Base-by-base conservation (phyloP, 2,329 filamentous ascomycete genomes). In the Aspergillus sp. region DNA sequence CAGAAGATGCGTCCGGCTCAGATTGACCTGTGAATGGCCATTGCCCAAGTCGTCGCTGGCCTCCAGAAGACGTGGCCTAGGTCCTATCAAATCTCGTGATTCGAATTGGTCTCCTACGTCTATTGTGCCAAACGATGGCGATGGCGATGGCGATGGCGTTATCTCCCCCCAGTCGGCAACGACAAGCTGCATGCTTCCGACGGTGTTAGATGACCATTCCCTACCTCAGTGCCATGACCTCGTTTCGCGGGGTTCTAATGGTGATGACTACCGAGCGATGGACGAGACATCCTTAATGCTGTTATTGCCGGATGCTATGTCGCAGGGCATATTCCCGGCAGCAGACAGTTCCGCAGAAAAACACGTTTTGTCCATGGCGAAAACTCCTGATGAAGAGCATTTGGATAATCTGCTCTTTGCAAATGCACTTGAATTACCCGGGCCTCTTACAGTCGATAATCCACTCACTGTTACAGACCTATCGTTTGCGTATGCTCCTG, bases 61-160 rank as follows among this genome's bases (percentile, higher is more conserved):
- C 11, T 51, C 54, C 34, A 51, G 58, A 13, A 47, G 55, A 38
- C 41, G 58, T 30, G 58, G 58, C 8, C 48, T 57, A 13, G 55
- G 58, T 3, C 58, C 58, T 4, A 52, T 60, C n/a, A 60, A 60
- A 45, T 36, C 57, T 43, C 42, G 48, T 6, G 13, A 55, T 32
- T 20, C 26, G 24, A 26, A 34, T 18, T 60, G 55, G 58, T 43
- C 47, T 12, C 58, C 58, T 3, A 32, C 48, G 1, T 44, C 50
- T 11, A 60, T 60, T 20, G 20, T 52, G 3, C 51, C 58, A 6
- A 52, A 42, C 3, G 18, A 17, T n/a, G 12, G 18, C 9, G 20
- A 48, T 4, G 5, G 13, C 3, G 18, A 17, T n/a, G 12, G 18
- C 9, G 20, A 48, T 4, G 5, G 13, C 3, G 9, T 30, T 30